These are phyloP conservation scores for Cicer judaicum DNA, from an alignment of 306 rosid species.

Conservation along the genomic window DNA sequence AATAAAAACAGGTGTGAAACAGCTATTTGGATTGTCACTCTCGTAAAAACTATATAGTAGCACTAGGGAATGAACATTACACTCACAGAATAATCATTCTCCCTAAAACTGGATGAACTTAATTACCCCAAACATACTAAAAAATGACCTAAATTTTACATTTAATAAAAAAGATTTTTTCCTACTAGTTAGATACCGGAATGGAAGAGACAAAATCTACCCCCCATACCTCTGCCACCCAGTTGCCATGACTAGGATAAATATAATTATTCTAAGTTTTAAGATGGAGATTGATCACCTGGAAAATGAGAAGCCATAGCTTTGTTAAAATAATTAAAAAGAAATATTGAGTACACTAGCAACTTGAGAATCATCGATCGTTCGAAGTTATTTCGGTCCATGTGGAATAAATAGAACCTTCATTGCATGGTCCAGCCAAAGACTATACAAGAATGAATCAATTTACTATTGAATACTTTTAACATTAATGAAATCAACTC, in stretches of 20 bases:
- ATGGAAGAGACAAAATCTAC: too few species aligned
- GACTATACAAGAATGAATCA: constrained; percentile 51
- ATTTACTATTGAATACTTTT: constrained; percentile 38
- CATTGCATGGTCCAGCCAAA: constrained; percentile 34
- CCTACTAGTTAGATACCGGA: too few species aligned
- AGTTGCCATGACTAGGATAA: too few species aligned
- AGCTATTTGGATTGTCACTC: too few species aligned
- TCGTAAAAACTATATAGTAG: too few species aligned
- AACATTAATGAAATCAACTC: constrained; percentile 44
- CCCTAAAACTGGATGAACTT: not conserved
- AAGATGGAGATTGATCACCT: not conserved
- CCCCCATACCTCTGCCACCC: too few species aligned
- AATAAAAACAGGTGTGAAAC: too few species aligned
- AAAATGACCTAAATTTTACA: too few species aligned
- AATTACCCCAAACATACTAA: not conserved
- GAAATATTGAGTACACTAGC: constrained; percentile 25
- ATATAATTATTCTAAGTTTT: not conserved
- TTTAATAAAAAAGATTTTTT: too few species aligned
- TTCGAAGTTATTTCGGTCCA: constrained; percentile 1
- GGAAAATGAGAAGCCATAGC: not conserved
- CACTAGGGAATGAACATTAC: not conserved
- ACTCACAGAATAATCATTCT: not conserved
- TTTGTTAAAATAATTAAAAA: not conserved
- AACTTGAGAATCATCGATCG: constrained; percentile 29
- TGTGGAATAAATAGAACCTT: constrained; percentile 33